Conservation (phyloP, 192 early-diverging fungal genomes). For the Backusella parvicylindrica region DNA sequence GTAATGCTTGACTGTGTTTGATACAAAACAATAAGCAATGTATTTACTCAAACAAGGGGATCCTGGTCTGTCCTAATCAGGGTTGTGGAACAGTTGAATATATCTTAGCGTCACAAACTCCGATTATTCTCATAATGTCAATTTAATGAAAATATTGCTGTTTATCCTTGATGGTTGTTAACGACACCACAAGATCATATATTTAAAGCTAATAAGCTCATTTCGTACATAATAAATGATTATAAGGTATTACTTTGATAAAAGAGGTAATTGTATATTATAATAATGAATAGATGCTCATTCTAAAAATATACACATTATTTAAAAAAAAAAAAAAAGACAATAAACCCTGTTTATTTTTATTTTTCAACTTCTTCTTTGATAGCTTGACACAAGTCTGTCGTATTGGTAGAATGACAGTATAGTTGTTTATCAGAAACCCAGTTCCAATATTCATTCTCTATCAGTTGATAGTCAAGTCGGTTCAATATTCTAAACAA, state of each 20-base stretch:
- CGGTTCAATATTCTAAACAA: conserved; percentile 45
- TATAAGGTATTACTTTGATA: too few species aligned
- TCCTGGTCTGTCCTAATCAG: not conserved
- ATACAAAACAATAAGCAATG: not conserved
- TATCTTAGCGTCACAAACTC: not conserved
- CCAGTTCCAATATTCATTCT: conserved; percentile 55
- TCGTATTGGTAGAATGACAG: conserved; percentile 20
- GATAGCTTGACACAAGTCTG: conserved; percentile 2
- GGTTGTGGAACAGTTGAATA: not conserved
- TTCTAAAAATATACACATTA: too few species aligned
- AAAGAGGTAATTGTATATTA: too few species aligned
- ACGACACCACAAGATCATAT: too few species aligned
- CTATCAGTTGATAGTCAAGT: conserved; percentile 40
- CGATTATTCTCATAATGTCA: too few species aligned
- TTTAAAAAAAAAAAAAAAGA: not conserved
- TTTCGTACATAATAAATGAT: too few species aligned
- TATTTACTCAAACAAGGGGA: conserved; percentile 1
- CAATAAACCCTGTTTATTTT: not conserved
- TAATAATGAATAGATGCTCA: too few species aligned
- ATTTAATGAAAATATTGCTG: too few species aligned
- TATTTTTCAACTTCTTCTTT: conserved; percentile 4
- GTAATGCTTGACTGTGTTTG: not conserved
- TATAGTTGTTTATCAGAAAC: conserved; percentile 42
- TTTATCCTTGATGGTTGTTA: too few species aligned
- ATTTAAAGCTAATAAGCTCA: too few species aligned